Base-by-base conservation (phyloP, 345 rosid genomes). In the Eutrema japonicum region DNA sequence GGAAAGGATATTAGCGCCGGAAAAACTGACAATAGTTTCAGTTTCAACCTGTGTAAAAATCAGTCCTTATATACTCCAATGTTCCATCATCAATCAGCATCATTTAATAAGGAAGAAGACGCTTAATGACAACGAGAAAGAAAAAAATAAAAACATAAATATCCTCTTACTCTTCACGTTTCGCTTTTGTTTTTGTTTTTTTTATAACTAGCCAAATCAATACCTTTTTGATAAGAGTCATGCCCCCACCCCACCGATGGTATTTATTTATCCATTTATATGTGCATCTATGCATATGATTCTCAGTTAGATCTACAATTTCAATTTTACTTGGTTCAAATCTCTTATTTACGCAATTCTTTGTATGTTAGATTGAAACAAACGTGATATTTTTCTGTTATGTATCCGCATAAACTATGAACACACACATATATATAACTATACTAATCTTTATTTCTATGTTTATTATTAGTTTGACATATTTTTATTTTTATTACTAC, bases 51-150 rank as follows among this genome's bases (percentile, higher is more conserved):
- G 55, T 64, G 65, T 45, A 27, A 6, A 35, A 35, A 42, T 45
- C 55, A 35, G 29, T 36, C 30, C 18, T 43, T 54, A 45, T 30
- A 11, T 64, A 72, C 32, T 71, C 40, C 60, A 61, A 61, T 29
- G 50, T 59, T 49, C 59, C 62, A 71, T 61, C 75, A 71, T 61
- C 75, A 71, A 51, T 71, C 75, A 32, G 36, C 61, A 35, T 50
- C 42, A 49, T 40, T 61, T 38, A 27, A 38, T 32, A 60, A n/a
- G 45, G 52, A 60, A 30, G 51, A 51, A 14, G 14, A 35, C 37
- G 27, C 37, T 45, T 45, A 13, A 32, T 32, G 69, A 51, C 27
- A 71, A 32, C 75, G 43, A 5, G 47, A 8, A 55, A n/a, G 5
- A 46, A 48, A 2, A 2, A 7, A 41, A 32, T 16, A 64, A 64